Percentiles rank a stretch among this genome's conserved stretches.
Evolutionary conservation across 257 asterid species (phyloP).

Genomic region (Pogostemon cablin): DNA sequence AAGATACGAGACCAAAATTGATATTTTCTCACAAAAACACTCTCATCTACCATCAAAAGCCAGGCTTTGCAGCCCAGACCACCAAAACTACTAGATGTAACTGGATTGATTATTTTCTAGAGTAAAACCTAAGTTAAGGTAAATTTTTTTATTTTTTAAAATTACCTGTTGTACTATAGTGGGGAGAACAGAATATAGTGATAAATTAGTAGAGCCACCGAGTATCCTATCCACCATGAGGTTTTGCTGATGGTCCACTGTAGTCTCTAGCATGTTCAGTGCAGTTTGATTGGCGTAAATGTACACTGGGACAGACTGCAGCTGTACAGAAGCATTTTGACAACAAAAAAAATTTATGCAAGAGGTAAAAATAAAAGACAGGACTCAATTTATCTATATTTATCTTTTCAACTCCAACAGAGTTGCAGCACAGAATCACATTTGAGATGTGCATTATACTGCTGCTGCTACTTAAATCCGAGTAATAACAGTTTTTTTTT

Average conservation of each 20-base stretch:
- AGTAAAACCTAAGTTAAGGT: too few relatives aligned
- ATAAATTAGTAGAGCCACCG: constrained; percentile 36
- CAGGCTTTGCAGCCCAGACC: too few relatives aligned
- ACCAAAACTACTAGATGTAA: too few relatives aligned
- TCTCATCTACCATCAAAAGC: too few relatives aligned
- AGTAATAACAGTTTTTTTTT: not conserved
- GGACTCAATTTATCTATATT: not conserved
- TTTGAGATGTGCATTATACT: constrained; percentile 8
- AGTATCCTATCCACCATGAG: constrained; percentile 41
- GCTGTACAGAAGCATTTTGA: constrained; percentile 4
- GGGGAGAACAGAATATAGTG: constrained; percentile 38
- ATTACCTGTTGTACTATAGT: constrained; percentile 42
- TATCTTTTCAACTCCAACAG: not conserved
- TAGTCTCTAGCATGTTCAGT: constrained; percentile 44
- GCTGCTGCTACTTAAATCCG: constrained; percentile 4
- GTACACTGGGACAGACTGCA: constrained; percentile 34
- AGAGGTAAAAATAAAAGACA: not conserved
- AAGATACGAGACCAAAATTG: too few relatives aligned
- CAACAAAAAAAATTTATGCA: not conserved
- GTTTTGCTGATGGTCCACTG: constrained; percentile 31
- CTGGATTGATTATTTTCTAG: too few relatives aligned
- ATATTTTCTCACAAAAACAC: too few relatives aligned
- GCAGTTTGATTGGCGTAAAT: constrained; percentile 42
- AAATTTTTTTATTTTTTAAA: too few relatives aligned
- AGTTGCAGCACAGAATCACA: not conserved